Base-by-base conservation (phyloP, 2,329 filamentous ascomycete species). In the Aspergillus thermomutatus region DNA sequence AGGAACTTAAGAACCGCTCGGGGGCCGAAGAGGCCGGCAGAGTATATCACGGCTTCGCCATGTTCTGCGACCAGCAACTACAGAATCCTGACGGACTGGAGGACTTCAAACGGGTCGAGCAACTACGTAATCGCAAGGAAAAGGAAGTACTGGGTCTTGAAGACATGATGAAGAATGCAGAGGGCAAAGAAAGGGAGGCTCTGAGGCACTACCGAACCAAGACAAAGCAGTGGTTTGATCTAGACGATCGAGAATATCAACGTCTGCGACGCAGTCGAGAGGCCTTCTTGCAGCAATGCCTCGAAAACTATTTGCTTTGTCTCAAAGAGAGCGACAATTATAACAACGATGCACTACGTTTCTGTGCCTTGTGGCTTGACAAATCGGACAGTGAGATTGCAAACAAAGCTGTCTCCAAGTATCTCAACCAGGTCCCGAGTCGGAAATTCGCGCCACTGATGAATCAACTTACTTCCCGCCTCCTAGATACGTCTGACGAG, bases 401-500 rank as follows among this genome's bases (percentile, higher is more conserved):
- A 3, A 97, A 96, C 66, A 82, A 83, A 49, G 87, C 90, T 1
- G 92, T 96, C 21, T 79, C 79, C 54, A 85, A 83, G 57, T 79
- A 92, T 67, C 79, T 99, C 17, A 75, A 79, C 3, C 80, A 84
- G 52, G 93, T 97, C 0, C 89, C 93, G 1, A 96, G 91, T 57
- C 85, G 90, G 59, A 99, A 99, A 69, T 96, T 99, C 70, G 93
- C 92, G 1, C 78, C 89, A 3, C 79, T 99, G 52, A 96, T 96
- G 87, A 99, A 97, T 68, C 94, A 99, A 72, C 82, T 99, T 31
- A 93, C 92, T 5, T 99, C 95, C n/a, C 87, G 94, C 7, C 78
- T 99, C 5, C 86, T 96, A 59, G 85, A 90, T 59, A 83, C 87
- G 31, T 75, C 82, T 1, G 83, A 81, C 17, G 70, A 79, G 0